phyloP scores from a whole-genome alignment of 805 yeast genomes.

The Teunomyces stri region DNA sequence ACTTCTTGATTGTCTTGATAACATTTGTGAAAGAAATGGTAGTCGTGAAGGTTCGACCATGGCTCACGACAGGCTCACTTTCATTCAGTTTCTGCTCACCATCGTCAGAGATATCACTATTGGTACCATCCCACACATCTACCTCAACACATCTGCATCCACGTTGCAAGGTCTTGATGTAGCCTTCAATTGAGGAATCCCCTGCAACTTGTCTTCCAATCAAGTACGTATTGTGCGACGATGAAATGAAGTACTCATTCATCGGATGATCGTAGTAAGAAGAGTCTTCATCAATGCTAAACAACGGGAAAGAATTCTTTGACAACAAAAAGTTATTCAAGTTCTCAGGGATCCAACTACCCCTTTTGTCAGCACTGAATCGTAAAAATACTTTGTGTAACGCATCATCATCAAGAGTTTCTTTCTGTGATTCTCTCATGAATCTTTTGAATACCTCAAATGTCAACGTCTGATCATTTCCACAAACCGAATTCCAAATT shows the following conservation, averaged over 20 bases:
- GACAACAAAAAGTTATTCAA: conserved; percentile 31
- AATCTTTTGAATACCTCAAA: conserved; percentile 35
- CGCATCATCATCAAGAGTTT: conserved; percentile 27
- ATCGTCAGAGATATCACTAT: conserved; percentile 34
- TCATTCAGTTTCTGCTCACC: conserved; percentile 11
- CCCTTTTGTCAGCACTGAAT: conserved; percentile 18
- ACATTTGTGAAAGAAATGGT: conserved; percentile 71
- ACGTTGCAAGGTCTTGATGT: conserved; percentile 78
- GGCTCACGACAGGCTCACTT: conserved; percentile 81
- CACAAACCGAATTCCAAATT: conserved; percentile 45
- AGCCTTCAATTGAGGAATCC: conserved; percentile 84
- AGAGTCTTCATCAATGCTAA: neutral
- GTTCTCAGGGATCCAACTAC: conserved; percentile 20
- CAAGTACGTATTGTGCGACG: conserved; percentile 92
- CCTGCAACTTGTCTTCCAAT: conserved; percentile 87
- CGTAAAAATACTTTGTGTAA: conserved; percentile 28
- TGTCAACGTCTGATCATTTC: conserved; percentile 16
- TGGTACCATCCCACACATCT: conserved; percentile 83
- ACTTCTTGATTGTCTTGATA: conserved; percentile 68
- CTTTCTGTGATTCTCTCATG: conserved; percentile 47
- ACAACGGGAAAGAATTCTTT: conserved; percentile 22
- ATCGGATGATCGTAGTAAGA: conserved; percentile 51
- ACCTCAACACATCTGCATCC: conserved; percentile 96
- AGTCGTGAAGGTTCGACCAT: conserved; percentile 81
- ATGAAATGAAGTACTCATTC: conserved; percentile 83